phyloP scores from a whole-genome alignment of 2,329 filamentous ascomycete species.

The Acrocalymma vagum region DNA sequence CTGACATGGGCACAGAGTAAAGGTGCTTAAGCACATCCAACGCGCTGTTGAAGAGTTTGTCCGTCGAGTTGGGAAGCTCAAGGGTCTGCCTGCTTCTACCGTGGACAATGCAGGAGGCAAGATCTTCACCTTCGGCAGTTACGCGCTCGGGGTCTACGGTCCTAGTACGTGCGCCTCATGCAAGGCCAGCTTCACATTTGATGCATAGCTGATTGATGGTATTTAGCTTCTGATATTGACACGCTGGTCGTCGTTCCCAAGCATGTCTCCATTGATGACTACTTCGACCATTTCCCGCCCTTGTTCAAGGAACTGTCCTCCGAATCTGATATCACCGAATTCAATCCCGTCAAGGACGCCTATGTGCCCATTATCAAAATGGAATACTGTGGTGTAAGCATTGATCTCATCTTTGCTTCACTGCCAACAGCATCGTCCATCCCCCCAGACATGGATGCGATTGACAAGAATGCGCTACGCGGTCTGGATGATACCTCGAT shows the following conservation, averaged over 20 bases:
- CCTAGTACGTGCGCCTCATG: conserved; percentile 66
- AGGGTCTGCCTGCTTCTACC: conserved; percentile 76
- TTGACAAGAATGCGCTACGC: conserved; percentile 83
- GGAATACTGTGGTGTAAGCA: conserved; percentile 87
- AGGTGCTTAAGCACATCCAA: conserved; percentile 80
- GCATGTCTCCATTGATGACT: conserved; percentile 88
- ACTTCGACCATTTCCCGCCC: conserved; percentile 88
- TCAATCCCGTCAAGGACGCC: conserved; percentile 86
- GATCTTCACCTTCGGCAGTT: conserved; percentile 96
- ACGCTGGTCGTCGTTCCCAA: conserved; percentile 91
- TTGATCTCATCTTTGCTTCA: conserved; percentile 80
- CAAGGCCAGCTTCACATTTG: not conserved
- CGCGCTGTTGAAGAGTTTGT: conserved; percentile 87
- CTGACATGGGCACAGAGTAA: conserved; percentile 61
- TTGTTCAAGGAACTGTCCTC: conserved; percentile 80
- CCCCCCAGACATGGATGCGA: conserved; percentile 72
- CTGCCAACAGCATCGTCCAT: conserved; percentile 52
- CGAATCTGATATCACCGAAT: conserved; percentile 80
- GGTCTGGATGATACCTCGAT: conserved; percentile 88
- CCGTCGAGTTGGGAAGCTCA: conserved; percentile 77
- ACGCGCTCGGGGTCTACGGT: conserved; percentile 90
- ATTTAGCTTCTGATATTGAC: conserved; percentile 94
- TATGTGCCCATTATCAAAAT: conserved; percentile 98
- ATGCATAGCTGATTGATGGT: conserved; percentile 7
- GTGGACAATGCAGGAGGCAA: conserved; percentile 88